phyloP scores from a whole-genome alignment of 129 eudicot genomes.

The Erigeron canadensis region DNA sequence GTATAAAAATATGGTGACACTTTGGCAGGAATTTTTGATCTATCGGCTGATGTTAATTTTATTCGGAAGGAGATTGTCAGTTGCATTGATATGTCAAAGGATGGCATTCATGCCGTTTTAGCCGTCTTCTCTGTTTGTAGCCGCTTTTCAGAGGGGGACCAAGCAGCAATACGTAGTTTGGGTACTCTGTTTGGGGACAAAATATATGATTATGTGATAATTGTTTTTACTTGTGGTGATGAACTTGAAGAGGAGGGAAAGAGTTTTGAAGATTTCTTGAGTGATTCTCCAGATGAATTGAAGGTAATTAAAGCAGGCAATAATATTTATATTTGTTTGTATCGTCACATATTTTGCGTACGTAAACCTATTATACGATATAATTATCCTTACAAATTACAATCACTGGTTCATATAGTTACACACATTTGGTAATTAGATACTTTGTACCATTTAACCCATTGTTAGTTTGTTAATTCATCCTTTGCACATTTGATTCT shows the following conservation, averaged over 20 bases:
- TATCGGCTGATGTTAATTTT: slow-evolving; percentile 40
- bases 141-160: slow-evolving; percentile 63
- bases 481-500: too few species aligned
- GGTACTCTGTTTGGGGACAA: slow-evolving; percentile 57
- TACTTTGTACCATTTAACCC: too few species aligned
- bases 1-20: too few species aligned
- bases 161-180: slow-evolving; percentile 48
- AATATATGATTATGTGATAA: slow-evolving; percentile 63
- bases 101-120: slow-evolving; percentile 77
- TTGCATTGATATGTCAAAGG: slow-evolving; percentile 64
- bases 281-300: slow-evolving; percentile 40
- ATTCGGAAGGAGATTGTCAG: slow-evolving; percentile 58
- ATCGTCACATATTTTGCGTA: too few species aligned
- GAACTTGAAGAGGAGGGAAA: slow-evolving; percentile 53
- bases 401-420: too few species aligned
- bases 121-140: slow-evolving; percentile 55
- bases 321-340: too few species aligned
- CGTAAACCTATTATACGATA: too few species aligned
- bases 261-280: slow-evolving; percentile 53
- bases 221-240: slow-evolving; percentile 83
- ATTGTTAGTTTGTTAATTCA: too few species aligned
- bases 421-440: too few species aligned
- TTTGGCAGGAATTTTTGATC: slow-evolving; percentile 63
- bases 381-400: too few species aligned
- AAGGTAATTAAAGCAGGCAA: slow-evolving; percentile 33